phyloP scores from a whole-genome alignment of 108 stramenopile genomes.

The Pseudonitzschia delicatissima region DNA sequence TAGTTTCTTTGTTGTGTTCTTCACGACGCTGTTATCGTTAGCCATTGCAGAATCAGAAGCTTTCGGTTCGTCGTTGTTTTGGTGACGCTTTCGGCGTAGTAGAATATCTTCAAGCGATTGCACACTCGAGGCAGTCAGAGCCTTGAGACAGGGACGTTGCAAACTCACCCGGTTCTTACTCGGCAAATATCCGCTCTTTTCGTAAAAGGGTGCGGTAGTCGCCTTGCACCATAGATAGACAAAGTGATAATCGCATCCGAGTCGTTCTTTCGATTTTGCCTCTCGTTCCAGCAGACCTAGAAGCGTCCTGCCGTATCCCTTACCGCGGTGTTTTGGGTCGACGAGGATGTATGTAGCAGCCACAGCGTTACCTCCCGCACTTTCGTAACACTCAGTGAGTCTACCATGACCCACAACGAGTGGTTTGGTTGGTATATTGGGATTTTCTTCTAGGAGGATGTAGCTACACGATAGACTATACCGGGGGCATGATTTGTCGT shows the following conservation, averaged over 20 bases:
- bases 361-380: conserved; percentile 33
- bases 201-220: conserved; percentile 34
- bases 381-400: conserved; percentile 43
- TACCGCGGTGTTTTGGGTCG: conserved; percentile 2
- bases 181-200: conserved; percentile 20
- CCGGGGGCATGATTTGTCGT: neutral
- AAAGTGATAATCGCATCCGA: conserved; percentile 35
- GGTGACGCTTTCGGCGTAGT: conserved; percentile 3
- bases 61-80: neutral
- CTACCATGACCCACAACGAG: conserved; percentile 27
- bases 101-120: conserved; percentile 25
- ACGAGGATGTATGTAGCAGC: conserved; percentile 38
- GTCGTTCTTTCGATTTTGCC: conserved; percentile 7
- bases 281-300: conserved; percentile 31
- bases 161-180: conserved; percentile 29
- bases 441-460: conserved; percentile 11
- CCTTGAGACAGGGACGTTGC: conserved; percentile 35
- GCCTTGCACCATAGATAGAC: conserved; percentile 39
- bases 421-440: neutral
- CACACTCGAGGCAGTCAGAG: conserved; percentile 19
- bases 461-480: conserved; percentile 31
- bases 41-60: neutral
- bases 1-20: conserved; percentile 2
- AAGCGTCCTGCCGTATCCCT: conserved; percentile 26
- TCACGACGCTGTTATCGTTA: neutral